Evolutionary conservation across 139 green algal species (phyloP).

Genomic region (Pleodorina starrii): DNA sequence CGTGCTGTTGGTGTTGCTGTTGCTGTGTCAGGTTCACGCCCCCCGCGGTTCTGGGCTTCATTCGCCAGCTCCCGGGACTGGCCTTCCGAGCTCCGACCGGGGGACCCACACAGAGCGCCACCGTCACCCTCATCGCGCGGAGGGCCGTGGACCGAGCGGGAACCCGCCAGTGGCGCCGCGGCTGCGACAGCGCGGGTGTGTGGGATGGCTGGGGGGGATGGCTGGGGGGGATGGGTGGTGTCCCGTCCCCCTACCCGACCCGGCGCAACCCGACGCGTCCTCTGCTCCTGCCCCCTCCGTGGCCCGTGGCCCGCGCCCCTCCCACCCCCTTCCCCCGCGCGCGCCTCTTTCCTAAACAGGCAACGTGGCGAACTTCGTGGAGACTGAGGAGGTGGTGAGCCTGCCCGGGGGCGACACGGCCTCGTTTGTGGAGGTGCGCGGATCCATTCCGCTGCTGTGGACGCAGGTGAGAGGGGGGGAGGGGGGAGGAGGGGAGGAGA

Average conservation of each 20-base stretch:
- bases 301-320: neutral
- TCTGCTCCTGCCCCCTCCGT: neutral
- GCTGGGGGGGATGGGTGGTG: neutral
- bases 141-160: constrained; percentile 73
- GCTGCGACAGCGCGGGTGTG: constrained; percentile 74
- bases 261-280: neutral
- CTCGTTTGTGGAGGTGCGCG: constrained; percentile 71
- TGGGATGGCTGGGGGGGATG: neutral
- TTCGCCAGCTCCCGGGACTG: constrained; percentile 76
- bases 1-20: too few relatives aligned
- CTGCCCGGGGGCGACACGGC: constrained; percentile 17
- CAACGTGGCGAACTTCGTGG: constrained; percentile 91
- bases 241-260: neutral
- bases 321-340: neutral
- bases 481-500: too few relatives aligned
- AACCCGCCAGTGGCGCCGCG: constrained; percentile 88
- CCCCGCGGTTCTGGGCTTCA: constrained; percentile 82
- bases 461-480: constrained; percentile 56
- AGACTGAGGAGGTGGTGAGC: constrained; percentile 91
- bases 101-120: constrained; percentile 21
- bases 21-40: constrained; percentile 68
- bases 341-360: constrained; percentile 40
- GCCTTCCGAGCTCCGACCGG: constrained; percentile 43
- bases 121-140: constrained; percentile 59
- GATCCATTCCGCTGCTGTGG: constrained; percentile 91